Percentiles rank a stretch among this genome's conserved stretches.
Evolutionary conservation across 305 asterid species (phyloP).

Genomic region (Fraxinus platypoda): DNA sequence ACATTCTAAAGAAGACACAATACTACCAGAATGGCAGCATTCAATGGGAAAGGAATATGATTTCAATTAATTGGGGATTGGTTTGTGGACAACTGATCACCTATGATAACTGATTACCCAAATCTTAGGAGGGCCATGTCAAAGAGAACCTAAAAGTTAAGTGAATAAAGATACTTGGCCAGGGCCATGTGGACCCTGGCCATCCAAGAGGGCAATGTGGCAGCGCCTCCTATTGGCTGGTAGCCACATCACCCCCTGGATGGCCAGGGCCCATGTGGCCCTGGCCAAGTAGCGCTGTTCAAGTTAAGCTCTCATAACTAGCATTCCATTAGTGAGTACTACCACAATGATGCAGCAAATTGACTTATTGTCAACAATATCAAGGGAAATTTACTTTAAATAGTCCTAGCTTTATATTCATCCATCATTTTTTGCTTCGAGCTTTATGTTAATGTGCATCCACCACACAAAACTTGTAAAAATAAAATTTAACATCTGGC

Average conservation of each 20-base stretch:
- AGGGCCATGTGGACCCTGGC: no score
- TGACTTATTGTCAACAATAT: not conserved
- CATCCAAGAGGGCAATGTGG: no score
- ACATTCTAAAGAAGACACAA: not conserved
- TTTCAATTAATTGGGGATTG: not conserved
- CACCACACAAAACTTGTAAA: conserved; percentile 28
- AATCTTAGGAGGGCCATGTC: not conserved
- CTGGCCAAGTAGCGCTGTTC: no score
- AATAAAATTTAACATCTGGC: conserved; percentile 50
- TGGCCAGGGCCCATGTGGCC: no score
- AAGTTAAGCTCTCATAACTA: not conserved
- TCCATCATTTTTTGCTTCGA: conserved; percentile 4
- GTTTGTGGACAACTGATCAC: not conserved
- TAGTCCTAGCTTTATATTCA: conserved; percentile 17
- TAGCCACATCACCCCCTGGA: no score
- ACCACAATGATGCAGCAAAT: not conserved
- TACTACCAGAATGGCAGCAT: not conserved
- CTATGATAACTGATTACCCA: not conserved
- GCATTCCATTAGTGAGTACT: not conserved
- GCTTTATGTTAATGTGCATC: conserved; percentile 26
- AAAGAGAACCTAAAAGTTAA: not conserved
- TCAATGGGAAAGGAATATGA: not conserved
- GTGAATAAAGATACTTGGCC: not conserved
- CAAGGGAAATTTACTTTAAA: not conserved
- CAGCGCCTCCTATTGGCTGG: no score